phyloP scores from a whole-genome alignment of 305 asterid genomes.

The Euphrasia arctica region DNA sequence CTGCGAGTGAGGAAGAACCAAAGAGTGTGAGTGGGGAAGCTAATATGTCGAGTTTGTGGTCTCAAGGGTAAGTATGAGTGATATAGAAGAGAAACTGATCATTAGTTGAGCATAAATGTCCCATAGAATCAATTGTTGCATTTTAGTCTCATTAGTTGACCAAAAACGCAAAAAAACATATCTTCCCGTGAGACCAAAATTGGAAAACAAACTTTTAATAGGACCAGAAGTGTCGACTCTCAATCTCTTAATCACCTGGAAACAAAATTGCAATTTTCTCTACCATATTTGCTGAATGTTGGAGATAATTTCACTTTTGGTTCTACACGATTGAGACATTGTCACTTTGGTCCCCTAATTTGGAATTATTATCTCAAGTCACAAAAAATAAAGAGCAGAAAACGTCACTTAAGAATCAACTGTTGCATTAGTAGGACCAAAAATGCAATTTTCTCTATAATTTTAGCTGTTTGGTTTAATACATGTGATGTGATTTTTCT shows the following conservation, averaged over 20 bases:
- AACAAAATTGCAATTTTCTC: neutral
- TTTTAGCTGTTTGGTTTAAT: no score
- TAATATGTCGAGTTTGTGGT: constrained; percentile 40
- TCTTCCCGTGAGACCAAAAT: no score
- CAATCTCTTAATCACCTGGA: neutral
- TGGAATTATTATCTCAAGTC: neutral
- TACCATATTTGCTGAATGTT: neutral
- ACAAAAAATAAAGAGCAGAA: neutral
- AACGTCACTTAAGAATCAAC: neutral
- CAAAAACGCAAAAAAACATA: no score
- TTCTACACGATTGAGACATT: no score
- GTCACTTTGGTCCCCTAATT: neutral
- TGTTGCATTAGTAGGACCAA: neutral
- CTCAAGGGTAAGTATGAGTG: constrained; percentile 56
- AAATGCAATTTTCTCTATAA: no score
- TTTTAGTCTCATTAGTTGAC: neutral
- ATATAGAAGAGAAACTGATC: neutral
- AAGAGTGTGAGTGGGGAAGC: constrained; percentile 38
- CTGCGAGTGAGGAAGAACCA: constrained; percentile 34
- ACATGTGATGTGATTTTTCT: neutral
- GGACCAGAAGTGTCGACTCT: neutral
- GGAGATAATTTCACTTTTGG: no score
- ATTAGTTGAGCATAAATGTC: neutral
- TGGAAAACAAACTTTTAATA: no score
- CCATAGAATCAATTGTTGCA: neutral